Evolutionary conservation across 306 rosid genomes (phyloP).

Genomic region (Prunus mira): DNA sequence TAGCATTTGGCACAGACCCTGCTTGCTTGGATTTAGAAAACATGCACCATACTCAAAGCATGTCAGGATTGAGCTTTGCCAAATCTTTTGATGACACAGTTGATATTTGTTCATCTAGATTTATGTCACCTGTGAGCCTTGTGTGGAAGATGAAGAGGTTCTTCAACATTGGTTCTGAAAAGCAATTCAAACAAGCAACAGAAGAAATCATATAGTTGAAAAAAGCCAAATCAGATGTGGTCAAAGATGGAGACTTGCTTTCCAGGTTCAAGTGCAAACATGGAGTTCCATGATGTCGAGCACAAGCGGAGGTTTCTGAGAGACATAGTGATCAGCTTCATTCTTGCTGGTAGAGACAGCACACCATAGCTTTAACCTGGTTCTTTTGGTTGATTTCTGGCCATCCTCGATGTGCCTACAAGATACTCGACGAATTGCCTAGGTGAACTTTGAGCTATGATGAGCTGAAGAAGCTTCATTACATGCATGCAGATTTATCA

Average conservation of each 20-base stretch:
- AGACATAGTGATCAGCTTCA: slow-evolving; percentile 26
- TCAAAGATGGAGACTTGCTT: slow-evolving; percentile 1
- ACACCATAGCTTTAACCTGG: slow-evolving; percentile 27
- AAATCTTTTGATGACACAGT: slow-evolving; percentile 22
- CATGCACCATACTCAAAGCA: background rate
- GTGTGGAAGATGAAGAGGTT: slow-evolving; percentile 22
- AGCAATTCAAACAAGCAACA: slow-evolving; percentile 11
- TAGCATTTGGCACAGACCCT: slow-evolving; percentile 21
- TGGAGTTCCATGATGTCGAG: background rate
- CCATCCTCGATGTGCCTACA: background rate
- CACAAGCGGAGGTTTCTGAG: slow-evolving; percentile 11
- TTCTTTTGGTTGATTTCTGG: slow-evolving; percentile 29
- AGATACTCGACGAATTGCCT: slow-evolving; percentile 2
- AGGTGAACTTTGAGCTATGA: slow-evolving; percentile 6
- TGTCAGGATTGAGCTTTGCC: background rate
- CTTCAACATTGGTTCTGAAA: slow-evolving; percentile 19
- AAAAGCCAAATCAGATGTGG: background rate
- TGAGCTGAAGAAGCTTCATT: slow-evolving; percentile 17
- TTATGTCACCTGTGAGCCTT: slow-evolving; percentile 5
- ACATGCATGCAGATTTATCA: slow-evolving; percentile 21
- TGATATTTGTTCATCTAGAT: slow-evolving; percentile 2
- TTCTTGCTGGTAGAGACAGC: slow-evolving; percentile 27
- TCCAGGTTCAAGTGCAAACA: slow-evolving; percentile 13
- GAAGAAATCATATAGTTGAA: slow-evolving; percentile 11
- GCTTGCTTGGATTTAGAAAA: background rate